Evolutionary conservation across 2,329 filamentous ascomycete genomes (phyloP).

Genomic region (Xylariaceae sp.): DNA sequence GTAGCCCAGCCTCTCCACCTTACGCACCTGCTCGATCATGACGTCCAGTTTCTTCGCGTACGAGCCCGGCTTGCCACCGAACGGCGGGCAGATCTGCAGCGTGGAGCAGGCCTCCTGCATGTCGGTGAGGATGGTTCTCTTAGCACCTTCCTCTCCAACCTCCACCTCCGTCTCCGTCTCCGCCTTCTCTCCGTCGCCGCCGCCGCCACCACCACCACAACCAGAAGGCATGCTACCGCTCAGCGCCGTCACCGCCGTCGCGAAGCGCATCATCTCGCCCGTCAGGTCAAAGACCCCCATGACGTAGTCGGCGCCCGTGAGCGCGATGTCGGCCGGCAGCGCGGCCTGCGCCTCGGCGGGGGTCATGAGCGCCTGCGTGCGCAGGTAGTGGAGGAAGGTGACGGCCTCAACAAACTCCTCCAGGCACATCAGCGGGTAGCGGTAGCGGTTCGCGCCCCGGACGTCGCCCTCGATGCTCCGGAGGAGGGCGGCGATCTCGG

Average conservation of each 20-base stretch:
- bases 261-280: slow-evolving; percentile 95
- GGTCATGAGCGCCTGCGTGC: slow-evolving; percentile 69
- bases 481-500: slow-evolving; percentile 68
- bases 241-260: slow-evolving; percentile 81
- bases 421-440: slow-evolving; percentile 83
- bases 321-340: slow-evolving; percentile 49
- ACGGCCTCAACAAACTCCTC: slow-evolving; percentile 95
- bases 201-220: background rate
- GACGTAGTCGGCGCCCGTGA: slow-evolving; percentile 82
- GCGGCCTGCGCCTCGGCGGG: slow-evolving; percentile 53
- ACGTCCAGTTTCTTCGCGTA: slow-evolving; percentile 78
- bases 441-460: slow-evolving; percentile 71
- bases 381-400: slow-evolving; percentile 83
- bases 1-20: slow-evolving; percentile 89
- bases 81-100: slow-evolving; percentile 69
- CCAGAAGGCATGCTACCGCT: slow-evolving; percentile 45
- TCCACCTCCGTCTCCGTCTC: slow-evolving; percentile 17
- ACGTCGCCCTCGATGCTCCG: slow-evolving; percentile 66
- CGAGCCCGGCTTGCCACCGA: slow-evolving; percentile 37
- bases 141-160: slow-evolving; percentile 17
- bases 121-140: slow-evolving; percentile 68
- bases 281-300: slow-evolving; percentile 91
- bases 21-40: slow-evolving; percentile 84
- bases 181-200: background rate
- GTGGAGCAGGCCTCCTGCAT: slow-evolving; percentile 72